phyloP scores from a whole-genome alignment of 1,139 yeast genomes.

The Blastobotrys proliferans region DNA sequence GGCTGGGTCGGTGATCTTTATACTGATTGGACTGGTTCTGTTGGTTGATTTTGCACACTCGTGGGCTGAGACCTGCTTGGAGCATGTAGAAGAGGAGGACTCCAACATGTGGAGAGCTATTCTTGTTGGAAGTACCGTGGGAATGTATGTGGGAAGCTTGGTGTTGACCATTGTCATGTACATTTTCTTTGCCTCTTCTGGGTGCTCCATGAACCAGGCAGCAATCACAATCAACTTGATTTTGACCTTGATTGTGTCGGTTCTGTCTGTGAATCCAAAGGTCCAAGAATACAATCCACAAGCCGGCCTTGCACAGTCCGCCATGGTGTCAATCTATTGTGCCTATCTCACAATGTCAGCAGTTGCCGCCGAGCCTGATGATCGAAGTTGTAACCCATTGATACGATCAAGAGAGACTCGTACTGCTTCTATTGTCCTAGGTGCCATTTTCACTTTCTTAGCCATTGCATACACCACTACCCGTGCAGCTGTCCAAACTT shows the following conservation, averaged over 20 bases:
- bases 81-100: constrained; percentile 83
- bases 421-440: constrained; percentile 80
- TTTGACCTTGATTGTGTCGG: constrained; percentile 59
- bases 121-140: constrained; percentile 78
- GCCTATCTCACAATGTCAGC: constrained; percentile 91
- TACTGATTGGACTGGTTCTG: constrained; percentile 83
- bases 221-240: constrained; percentile 77
- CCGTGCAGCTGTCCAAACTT: constrained; percentile 68
- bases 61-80: constrained; percentile 96
- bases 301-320: constrained; percentile 94
- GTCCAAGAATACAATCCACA: constrained; percentile 92
- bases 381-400: constrained; percentile 83
- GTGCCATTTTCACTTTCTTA: constrained; percentile 88
- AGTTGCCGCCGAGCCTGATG: constrained; percentile 96
- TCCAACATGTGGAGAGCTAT: constrained; percentile 78
- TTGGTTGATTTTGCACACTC: constrained; percentile 97
- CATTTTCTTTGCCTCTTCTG: constrained; percentile 74
- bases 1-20: constrained; percentile 75
- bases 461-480: constrained; percentile 98
- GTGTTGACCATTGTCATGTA: constrained; percentile 76
- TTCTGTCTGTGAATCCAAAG: constrained; percentile 69
- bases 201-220: constrained; percentile 87
- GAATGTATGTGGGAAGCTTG: constrained; percentile 74
- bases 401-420: constrained; percentile 87
- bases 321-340: constrained; percentile 93